phyloP scores from a whole-genome alignment of 1,139 yeast genomes.

The Hemisphaericaspora subhashii region DNA sequence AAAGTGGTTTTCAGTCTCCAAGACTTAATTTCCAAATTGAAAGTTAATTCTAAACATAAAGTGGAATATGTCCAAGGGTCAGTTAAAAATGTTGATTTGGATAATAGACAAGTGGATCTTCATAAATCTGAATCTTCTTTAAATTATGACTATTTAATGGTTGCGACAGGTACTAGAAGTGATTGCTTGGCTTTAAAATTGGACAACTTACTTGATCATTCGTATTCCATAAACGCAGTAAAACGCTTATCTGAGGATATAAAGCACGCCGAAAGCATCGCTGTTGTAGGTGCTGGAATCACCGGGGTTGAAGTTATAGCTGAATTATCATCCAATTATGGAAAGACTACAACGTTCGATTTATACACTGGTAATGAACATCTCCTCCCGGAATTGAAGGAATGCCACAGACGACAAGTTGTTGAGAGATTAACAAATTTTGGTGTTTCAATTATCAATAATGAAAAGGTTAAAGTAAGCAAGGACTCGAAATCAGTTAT shows the following conservation, averaged over 20 bases:
- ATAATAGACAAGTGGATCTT: conserved; percentile 10
- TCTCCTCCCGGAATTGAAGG: conserved; percentile 23
- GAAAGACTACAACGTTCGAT: conserved; percentile 19
- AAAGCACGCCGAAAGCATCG: conserved; percentile 25
- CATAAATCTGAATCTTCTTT: conserved; percentile 13
- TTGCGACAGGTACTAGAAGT: conserved; percentile 35
- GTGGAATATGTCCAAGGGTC: conserved; percentile 20
- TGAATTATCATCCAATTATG: conserved; percentile 27
- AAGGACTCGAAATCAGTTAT: conserved; percentile 9
- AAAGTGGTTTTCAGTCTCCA: conserved; percentile 21
- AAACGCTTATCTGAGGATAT: conserved; percentile 17
- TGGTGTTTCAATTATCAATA: conserved; percentile 29
- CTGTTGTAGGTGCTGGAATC: conserved; percentile 41
- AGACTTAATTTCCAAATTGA: conserved; percentile 17
- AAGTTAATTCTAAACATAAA: conserved; percentile 16
- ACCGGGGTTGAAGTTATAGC: conserved; percentile 44
- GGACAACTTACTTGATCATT: conserved; percentile 16
- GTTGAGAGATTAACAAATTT: conserved; percentile 21
- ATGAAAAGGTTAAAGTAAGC: conserved; percentile 12
- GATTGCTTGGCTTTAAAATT: conserved; percentile 27
- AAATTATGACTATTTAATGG: conserved; percentile 30
- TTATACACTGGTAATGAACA: conserved; percentile 28
- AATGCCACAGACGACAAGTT: conserved; percentile 17
- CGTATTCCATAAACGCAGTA: conserved; percentile 17
- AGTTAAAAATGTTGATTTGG: conserved; percentile 26